Percentiles rank a stretch among this genome's conserved stretches.
These are phyloP conservation scores for Sarocladiaceae sp. DNA, from an alignment of 2,329 filamentous ascomycete species.

Conservation along the genomic window DNA sequence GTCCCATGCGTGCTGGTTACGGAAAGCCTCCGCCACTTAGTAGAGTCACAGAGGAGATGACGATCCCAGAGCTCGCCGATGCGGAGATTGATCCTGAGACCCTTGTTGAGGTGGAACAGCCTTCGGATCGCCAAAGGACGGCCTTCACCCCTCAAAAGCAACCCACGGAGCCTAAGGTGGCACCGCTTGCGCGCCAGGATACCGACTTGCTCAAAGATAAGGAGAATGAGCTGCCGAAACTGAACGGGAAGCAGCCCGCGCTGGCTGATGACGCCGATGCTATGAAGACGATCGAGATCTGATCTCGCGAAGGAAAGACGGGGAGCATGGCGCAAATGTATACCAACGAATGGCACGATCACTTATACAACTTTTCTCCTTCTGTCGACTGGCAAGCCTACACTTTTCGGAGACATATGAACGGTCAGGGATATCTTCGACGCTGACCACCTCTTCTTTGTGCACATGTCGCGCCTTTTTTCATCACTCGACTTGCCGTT, in stretches of 20 bases:
- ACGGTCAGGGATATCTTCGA: not conserved
- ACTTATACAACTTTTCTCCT: conserved; percentile 9
- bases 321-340: conserved; percentile 9
- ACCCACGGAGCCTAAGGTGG: conserved; percentile 11
- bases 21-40: conserved; percentile 70
- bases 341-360: conserved; percentile 13
- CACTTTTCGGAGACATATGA: not conserved
- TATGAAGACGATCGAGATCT: conserved; percentile 63
- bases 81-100: conserved; percentile 39
- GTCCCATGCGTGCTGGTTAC: conserved; percentile 61
- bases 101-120: conserved; percentile 49
- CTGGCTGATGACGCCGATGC: conserved; percentile 46
- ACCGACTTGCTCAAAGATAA: conserved; percentile 36
- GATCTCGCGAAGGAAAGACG: conserved; percentile 11
- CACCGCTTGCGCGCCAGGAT: conserved; percentile 28
- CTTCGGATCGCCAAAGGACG: conserved; percentile 31
- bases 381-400: conserved; percentile 4
- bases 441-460: not conserved
- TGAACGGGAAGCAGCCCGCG: conserved; percentile 40
- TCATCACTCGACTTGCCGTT: too few relatives aligned
- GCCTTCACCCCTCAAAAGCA: conserved; percentile 27
- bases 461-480: not conserved
- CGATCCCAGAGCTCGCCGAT: conserved; percentile 34
- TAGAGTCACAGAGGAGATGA: conserved; percentile 66
- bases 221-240: conserved; percentile 28